Percentiles rank a stretch among this genome's conserved stretches.
These are phyloP conservation scores for Drosera spatulata DNA, from an alignment of 179 eudicot species.

Conservation along the genomic window DNA sequence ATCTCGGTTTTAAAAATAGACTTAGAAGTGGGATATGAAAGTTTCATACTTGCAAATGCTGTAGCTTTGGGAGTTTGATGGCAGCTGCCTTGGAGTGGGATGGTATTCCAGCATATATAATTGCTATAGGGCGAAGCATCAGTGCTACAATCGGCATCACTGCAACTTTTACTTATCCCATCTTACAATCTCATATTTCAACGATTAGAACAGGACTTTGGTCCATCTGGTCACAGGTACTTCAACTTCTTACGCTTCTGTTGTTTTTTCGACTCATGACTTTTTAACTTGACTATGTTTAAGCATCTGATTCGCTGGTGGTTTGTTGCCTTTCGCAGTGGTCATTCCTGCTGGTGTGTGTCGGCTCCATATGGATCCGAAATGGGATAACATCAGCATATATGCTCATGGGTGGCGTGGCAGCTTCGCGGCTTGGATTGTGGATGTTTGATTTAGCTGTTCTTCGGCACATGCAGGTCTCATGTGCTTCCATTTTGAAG, in stretches of 20 bases:
- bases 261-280: neutral
- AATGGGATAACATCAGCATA: slow-evolving; percentile 37
- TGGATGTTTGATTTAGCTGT: slow-evolving; percentile 97
- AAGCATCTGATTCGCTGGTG: neutral
- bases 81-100: slow-evolving; percentile 85
- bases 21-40: too few relatives aligned
- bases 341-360: slow-evolving; percentile 60
- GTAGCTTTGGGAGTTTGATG: slow-evolving; percentile 91
- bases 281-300: neutral
- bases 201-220: slow-evolving; percentile 84
- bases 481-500: neutral
- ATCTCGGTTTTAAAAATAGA: too few relatives aligned
- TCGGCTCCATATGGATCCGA: slow-evolving; percentile 62
- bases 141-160: slow-evolving; percentile 76
- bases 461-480: slow-evolving; percentile 93
- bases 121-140: slow-evolving; percentile 72
- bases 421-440: slow-evolving; percentile 81
- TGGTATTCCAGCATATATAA: slow-evolving; percentile 76
- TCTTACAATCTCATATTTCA: slow-evolving; percentile 53
- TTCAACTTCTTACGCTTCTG: neutral
- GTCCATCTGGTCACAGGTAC: slow-evolving; percentile 98
- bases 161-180: slow-evolving; percentile 76
- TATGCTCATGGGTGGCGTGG: slow-evolving; percentile 82
- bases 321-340: slow-evolving; percentile 40
- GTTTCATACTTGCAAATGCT: too few relatives aligned